Conservation (phyloP, 1,284 basidiomycete species). For the Leccinum pseudoinsigne region DNA sequence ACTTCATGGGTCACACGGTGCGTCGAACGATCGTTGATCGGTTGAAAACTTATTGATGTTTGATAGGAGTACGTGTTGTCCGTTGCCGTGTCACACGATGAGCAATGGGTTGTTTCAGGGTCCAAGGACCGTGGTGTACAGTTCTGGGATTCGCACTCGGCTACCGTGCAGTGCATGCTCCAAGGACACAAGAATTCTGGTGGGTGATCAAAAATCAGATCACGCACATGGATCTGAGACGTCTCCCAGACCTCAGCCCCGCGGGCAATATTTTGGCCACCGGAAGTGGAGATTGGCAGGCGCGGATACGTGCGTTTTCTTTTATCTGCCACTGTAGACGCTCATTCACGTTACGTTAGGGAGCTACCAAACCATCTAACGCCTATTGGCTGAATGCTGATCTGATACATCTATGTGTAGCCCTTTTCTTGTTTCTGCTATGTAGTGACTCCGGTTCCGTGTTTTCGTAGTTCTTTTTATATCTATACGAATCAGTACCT, state of each 20-base stretch:
- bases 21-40: slow-evolving; percentile 20
- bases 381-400: slow-evolving; percentile 6
- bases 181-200: slow-evolving; percentile 90
- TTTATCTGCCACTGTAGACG: background rate
- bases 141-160: slow-evolving; percentile 83
- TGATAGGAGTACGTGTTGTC: slow-evolving; percentile 74
- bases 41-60: slow-evolving; percentile 7
- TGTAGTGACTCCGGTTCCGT: slow-evolving; percentile 26
- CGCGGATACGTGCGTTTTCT: slow-evolving; percentile 66
- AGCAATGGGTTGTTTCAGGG: slow-evolving; percentile 86
- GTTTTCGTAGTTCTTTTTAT: slow-evolving; percentile 19
- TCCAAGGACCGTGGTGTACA: slow-evolving; percentile 90
- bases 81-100: slow-evolving; percentile 82
- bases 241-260: slow-evolving; percentile 63
- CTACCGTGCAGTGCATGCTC: slow-evolving; percentile 78
- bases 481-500: slow-evolving; percentile 25
- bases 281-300: slow-evolving; percentile 86
- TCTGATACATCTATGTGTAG: slow-evolving; percentile 29
- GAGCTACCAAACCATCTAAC: slow-evolving; percentile 33
- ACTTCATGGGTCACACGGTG: slow-evolving; percentile 85
- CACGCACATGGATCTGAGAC: slow-evolving; percentile 16
- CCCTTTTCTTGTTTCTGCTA: slow-evolving; percentile 27
- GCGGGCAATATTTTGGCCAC: slow-evolving; percentile 78
- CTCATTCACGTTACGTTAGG: slow-evolving; percentile 19
- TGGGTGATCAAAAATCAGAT: slow-evolving; percentile 25